phyloP scores from a whole-genome alignment of 192 early-diverging fungal species.

The Rhizophagus sp. region DNA sequence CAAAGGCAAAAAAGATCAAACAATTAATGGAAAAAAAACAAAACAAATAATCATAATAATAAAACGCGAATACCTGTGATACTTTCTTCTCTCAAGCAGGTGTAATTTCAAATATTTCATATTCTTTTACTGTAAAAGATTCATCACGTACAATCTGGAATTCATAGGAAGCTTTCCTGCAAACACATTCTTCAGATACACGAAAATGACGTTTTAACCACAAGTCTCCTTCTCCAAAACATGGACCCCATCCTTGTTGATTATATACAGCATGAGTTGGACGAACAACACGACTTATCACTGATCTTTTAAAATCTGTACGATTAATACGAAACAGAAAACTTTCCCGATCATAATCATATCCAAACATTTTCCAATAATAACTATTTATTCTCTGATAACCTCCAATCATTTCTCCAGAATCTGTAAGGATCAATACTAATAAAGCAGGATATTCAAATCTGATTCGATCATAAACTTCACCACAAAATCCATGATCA shows the following conservation, averaged over 20 bases:
- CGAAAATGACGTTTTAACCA: neutral
- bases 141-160: neutral
- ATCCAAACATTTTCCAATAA: conserved; percentile 7
- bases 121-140: neutral
- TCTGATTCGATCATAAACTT: neutral
- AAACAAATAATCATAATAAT: neutral
- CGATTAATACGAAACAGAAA: conserved; percentile 1
- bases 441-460: neutral
- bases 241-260: neutral
- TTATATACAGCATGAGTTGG: neutral
- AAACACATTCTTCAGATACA: neutral
- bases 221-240: conserved; percentile 8
- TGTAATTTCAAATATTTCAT: conserved; percentile 4
- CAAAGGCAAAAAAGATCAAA: neutral
- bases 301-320: neutral
- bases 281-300: neutral
- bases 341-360: conserved; percentile 1
- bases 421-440: neutral
- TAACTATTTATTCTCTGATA: neutral
- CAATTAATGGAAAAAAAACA: neutral
- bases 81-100: neutral
- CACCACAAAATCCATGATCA: neutral
- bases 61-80: too few species aligned
- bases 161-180: neutral
- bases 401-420: conserved; percentile 3